These are phyloP conservation scores for Ceriops decandra DNA, from an alignment of 345 rosid species.

Conservation along the genomic window DNA sequence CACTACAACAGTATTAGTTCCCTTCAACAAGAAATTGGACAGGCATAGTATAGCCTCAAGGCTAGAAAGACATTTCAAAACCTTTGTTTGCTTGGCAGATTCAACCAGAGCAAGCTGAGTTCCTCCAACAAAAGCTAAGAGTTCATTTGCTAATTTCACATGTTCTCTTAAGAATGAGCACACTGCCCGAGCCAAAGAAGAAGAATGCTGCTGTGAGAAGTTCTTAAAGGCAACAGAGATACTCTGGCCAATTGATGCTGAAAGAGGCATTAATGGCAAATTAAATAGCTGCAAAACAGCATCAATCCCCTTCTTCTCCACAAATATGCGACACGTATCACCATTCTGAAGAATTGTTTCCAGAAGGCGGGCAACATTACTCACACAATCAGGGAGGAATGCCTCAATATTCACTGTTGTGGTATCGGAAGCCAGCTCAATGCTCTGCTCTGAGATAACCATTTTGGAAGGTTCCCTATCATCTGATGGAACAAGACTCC, in stretches of 20 bases:
- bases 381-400: conserved; percentile 78
- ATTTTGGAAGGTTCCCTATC: conserved; percentile 42
- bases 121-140: conserved; percentile 55
- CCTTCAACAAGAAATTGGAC: conserved; percentile 80
- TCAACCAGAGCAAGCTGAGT: conserved; percentile 58
- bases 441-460: conserved; percentile 46
- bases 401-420: conserved; percentile 46
- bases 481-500: conserved; percentile 31
- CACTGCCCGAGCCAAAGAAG: conserved; percentile 71
- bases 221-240: conserved; percentile 83
- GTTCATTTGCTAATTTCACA: conserved; percentile 53
- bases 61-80: conserved; percentile 67
- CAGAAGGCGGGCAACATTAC: conserved; percentile 80
- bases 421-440: conserved; percentile 57
- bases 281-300: conserved; percentile 68
- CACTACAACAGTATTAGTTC: conserved; percentile 60
- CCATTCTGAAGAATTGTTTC: conserved; percentile 96
- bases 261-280: conserved; percentile 77
- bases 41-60: conserved; percentile 75
- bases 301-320: conserved; percentile 93
- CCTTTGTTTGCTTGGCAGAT: conserved; percentile 44
- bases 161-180: conserved; percentile 80
- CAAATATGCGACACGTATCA: conserved; percentile 82
- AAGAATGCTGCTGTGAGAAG: conserved; percentile 87
- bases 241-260: conserved; percentile 76